A percentile compares a stretch with the other conserved stretches of the same genome.
Evolutionary conservation across 345 rosid species (phyloP).

Genomic region (Dipteronia dyeriana): DNA sequence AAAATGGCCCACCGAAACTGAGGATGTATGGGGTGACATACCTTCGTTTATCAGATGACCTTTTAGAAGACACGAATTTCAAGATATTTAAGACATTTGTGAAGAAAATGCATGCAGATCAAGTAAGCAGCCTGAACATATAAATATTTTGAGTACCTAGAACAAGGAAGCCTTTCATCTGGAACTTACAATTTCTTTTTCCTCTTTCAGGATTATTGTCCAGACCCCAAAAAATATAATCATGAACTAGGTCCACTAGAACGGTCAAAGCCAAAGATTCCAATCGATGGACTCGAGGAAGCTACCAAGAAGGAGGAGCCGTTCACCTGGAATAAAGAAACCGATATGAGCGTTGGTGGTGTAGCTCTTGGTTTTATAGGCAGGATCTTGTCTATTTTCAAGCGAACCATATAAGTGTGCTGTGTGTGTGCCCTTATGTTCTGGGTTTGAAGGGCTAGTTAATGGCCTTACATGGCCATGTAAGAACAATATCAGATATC

Average conservation of each 20-base stretch:
- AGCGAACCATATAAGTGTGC: slow-evolving; percentile 15
- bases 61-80: slow-evolving; percentile 49
- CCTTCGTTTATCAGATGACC: slow-evolving; percentile 61
- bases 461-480: background rate
- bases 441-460: background rate
- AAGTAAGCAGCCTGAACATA: slow-evolving; percentile 38
- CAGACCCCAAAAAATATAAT: slow-evolving; percentile 53
- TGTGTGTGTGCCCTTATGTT: background rate
- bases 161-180: background rate
- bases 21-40: slow-evolving; percentile 74
- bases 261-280: slow-evolving; percentile 44
- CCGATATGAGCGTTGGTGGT: slow-evolving; percentile 56
- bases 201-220: slow-evolving; percentile 44
- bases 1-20: slow-evolving; percentile 45
- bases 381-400: slow-evolving; percentile 38
- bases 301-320: slow-evolving; percentile 59
- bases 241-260: slow-evolving; percentile 53
- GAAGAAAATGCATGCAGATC: slow-evolving; percentile 85
- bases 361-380: slow-evolving; percentile 30
- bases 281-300: slow-evolving; percentile 52
- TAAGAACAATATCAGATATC: background rate
- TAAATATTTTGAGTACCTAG: background rate
- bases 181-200: background rate
- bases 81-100: slow-evolving; percentile 66
- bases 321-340: slow-evolving; percentile 66